These are phyloP conservation scores for Fusarium sp. DNA, from an alignment of 2,329 filamentous ascomycete species.

Conservation along the genomic window DNA sequence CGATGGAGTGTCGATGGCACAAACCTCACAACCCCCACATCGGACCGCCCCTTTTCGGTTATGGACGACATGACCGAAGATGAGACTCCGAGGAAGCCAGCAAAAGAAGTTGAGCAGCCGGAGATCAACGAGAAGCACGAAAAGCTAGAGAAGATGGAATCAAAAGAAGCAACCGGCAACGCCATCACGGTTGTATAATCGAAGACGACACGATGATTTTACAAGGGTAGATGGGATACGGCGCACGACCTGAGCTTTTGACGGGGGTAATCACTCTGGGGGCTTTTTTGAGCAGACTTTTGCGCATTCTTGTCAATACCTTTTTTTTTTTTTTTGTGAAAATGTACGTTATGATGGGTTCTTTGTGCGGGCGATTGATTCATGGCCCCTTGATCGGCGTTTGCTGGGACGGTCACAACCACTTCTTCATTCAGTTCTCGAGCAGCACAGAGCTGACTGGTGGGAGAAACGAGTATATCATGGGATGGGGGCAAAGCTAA, in stretches of 20 bases:
- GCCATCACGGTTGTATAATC: slow-evolving; percentile 43
- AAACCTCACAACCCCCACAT: slow-evolving; percentile 52
- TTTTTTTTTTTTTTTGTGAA: slow-evolving; percentile 34
- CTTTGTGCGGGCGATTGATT: slow-evolving; percentile 23
- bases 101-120: slow-evolving; percentile 36
- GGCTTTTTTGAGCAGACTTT: slow-evolving; percentile 35
- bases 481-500: slow-evolving; percentile 24
- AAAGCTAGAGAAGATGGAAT: slow-evolving; percentile 35
- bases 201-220: slow-evolving; percentile 35
- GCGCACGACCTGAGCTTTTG: slow-evolving; percentile 35
- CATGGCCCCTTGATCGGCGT: slow-evolving; percentile 30
- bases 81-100: slow-evolving; percentile 46
- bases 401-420: slow-evolving; percentile 35
- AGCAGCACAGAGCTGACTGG: slow-evolving; percentile 38
- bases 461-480: slow-evolving; percentile 26
- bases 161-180: slow-evolving; percentile 40
- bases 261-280: slow-evolving; percentile 28
- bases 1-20: slow-evolving; percentile 52
- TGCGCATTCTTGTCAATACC: slow-evolving; percentile 44
- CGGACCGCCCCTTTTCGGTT: slow-evolving; percentile 49
- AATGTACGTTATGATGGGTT: slow-evolving; percentile 40
- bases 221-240: slow-evolving; percentile 36
- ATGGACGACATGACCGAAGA: slow-evolving; percentile 46
- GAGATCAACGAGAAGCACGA: slow-evolving; percentile 40
- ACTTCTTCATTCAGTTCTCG: slow-evolving; percentile 31